A percentile compares a stretch with the other conserved stretches of the same genome.
phyloP scores from a whole-genome alignment of 352 stramenopile species.

The Pythium guiyangense region DNA sequence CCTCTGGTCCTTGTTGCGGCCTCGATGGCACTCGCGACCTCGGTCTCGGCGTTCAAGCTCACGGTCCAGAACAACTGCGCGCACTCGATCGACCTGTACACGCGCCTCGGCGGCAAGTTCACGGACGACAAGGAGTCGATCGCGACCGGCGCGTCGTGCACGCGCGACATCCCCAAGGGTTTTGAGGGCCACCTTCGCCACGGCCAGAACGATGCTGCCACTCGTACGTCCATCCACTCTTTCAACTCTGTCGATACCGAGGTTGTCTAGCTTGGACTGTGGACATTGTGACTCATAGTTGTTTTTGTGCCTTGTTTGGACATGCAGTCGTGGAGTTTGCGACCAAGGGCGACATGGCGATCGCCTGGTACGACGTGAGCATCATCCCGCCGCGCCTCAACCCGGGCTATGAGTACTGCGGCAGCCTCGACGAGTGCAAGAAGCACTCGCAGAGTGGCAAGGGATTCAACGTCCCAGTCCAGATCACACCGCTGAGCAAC shows the following conservation, averaged over 20 bases:
- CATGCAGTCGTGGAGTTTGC: constrained; percentile 64
- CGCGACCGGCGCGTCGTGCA: constrained; percentile 25
- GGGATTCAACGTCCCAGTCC: constrained; percentile 64
- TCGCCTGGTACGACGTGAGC: constrained; percentile 60
- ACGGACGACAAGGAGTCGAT: constrained; percentile 40
- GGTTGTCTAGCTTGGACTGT: too few relatives aligned
- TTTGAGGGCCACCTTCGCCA: constrained; percentile 70
- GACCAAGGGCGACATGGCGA: constrained; percentile 41
- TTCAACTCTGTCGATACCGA: not conserved
- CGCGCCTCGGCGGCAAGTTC: constrained; percentile 43
- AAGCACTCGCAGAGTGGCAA: constrained; percentile 28
- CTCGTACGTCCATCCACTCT: constrained; percentile 29
- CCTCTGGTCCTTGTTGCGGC: constrained; percentile 15
- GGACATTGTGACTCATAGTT: not conserved
- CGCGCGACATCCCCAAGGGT: constrained; percentile 44
- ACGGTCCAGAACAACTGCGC: constrained; percentile 63
- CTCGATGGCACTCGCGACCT: constrained; percentile 16
- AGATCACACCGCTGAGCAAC: constrained; percentile 50
- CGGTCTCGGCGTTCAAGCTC: constrained; percentile 35
- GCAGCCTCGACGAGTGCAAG: constrained; percentile 63
- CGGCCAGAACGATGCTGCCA: constrained; percentile 48
- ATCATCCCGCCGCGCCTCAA: constrained; percentile 47
- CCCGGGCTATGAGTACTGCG: constrained; percentile 39
- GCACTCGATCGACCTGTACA: constrained; percentile 48
- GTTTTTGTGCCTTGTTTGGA: not conserved